Conservation (phyloP, 345 rosid genomes). For the Boechera divaricarpa region DNA sequence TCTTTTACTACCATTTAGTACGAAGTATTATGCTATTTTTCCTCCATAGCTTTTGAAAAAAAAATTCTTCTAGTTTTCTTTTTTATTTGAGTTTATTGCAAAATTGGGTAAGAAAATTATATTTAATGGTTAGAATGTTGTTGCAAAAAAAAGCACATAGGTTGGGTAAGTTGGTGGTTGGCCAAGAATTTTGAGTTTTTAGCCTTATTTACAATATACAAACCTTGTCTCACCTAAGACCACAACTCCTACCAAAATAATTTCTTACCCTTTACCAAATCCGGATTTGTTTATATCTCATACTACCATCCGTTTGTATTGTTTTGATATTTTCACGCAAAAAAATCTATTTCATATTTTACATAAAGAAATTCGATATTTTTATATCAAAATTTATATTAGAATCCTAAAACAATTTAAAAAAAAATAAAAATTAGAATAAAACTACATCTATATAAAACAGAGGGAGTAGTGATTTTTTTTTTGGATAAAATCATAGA, state of each 20-base stretch:
- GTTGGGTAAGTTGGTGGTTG: constrained; percentile 47
- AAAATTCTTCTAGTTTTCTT: too few relatives aligned
- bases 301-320: background rate
- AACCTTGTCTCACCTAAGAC: constrained; percentile 39
- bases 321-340: background rate
- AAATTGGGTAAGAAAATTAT: background rate
- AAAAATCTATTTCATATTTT: background rate
- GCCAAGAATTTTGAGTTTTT: constrained; percentile 34
- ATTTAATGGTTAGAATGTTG: constrained; percentile 25
- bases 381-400: background rate
- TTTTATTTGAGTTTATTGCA: background rate
- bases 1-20: background rate
- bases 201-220: constrained; percentile 16
- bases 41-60: background rate
- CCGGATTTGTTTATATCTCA: background rate
- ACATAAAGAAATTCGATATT: background rate
- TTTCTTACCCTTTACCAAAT: constrained; percentile 19
- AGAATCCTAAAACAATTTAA: background rate
- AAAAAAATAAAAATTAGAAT: too few relatives aligned
- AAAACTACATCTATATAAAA: background rate
- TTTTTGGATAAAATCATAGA: background rate
- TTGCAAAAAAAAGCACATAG: constrained; percentile 11
- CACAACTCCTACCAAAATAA: constrained; percentile 32
- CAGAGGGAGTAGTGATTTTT: background rate
- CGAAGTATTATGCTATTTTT: background rate